Conservation (phyloP, 164 flowering plant genomes). For the Chloranthus sessilifolius region DNA sequence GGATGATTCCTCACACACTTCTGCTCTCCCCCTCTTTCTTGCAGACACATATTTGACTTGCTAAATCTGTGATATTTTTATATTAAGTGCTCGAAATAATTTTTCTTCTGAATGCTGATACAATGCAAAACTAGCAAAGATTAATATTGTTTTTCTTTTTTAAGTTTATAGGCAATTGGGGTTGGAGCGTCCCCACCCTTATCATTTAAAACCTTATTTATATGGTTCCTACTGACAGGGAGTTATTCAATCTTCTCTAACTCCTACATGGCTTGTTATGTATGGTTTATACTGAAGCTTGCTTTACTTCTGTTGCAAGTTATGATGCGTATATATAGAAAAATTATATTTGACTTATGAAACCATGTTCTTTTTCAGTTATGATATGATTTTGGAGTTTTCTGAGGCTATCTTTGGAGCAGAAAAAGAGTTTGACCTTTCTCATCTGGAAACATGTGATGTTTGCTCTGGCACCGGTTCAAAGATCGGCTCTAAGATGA, state of each 20-base stretch:
- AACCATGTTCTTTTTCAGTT: constrained; percentile 42
- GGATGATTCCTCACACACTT: not conserved
- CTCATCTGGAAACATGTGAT: constrained; percentile 91
- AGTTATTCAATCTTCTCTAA: too few relatives aligned
- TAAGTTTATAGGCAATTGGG: too few relatives aligned
- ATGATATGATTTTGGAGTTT: constrained; percentile 78
- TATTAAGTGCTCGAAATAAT: too few relatives aligned
- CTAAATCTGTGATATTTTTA: not conserved
- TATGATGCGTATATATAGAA: too few relatives aligned
- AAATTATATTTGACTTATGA: not conserved
- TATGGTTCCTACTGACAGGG: too few relatives aligned
- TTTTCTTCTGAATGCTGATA: too few relatives aligned
- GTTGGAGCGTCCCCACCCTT: too few relatives aligned
- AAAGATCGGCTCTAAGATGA: constrained; percentile 82
- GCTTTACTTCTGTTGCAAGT: too few relatives aligned
- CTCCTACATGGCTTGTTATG: too few relatives aligned
- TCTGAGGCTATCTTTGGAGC: constrained; percentile 90
- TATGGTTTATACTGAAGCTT: too few relatives aligned
- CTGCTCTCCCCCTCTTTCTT: too few relatives aligned
- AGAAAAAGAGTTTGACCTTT: constrained; percentile 87
- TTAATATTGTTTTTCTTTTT: not conserved
- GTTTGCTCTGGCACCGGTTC: constrained; percentile 86
- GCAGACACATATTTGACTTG: not conserved
- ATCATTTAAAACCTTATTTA: too few relatives aligned
- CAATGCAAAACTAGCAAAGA: not conserved